Percentiles rank a stretch among this genome's conserved stretches.
Evolutionary conservation across 371 early-diverging fungal genomes (phyloP).

Genomic region (Mortierella sp.): DNA sequence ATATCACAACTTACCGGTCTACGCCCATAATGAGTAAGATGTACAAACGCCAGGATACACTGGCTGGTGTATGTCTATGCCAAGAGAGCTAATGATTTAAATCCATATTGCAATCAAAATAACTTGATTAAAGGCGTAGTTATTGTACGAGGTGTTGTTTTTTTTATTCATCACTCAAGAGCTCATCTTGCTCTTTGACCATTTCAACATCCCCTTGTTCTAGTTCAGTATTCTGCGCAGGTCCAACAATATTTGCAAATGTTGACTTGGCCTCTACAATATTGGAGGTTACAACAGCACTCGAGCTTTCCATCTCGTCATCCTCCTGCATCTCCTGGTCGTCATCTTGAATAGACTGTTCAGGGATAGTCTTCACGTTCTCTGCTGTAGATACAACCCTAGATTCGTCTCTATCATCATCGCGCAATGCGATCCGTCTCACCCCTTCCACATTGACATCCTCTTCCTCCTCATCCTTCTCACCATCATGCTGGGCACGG

Average conservation of each 20-base stretch:
- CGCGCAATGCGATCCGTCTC: conserved; percentile 38
- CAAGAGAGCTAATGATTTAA: too few species aligned
- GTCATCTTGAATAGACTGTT: conserved; percentile 5
- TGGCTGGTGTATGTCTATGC: too few species aligned
- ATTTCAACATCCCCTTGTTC: conserved; percentile 1
- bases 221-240: neutral
- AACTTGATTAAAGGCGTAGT: too few species aligned
- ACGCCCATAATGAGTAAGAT: too few species aligned
- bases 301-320: neutral
- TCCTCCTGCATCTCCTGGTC: conserved; percentile 4
- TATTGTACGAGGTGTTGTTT: too few species aligned
- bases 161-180: conserved; percentile 3
- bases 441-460: conserved; percentile 66
- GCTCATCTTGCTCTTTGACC: conserved; percentile 5
- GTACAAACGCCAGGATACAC: too few species aligned
- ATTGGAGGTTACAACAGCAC: neutral
- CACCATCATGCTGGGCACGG: neutral
- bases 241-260: neutral
- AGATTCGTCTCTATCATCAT: conserved; percentile 18
- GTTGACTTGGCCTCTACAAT: neutral
- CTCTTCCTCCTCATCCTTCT: conserved; percentile 25
- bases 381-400: neutral
- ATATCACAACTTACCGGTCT: too few species aligned
- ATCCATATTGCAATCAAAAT: too few species aligned
- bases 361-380: neutral